Evolutionary conservation across 805 yeast species (phyloP), one percentile per base, ranked within the genome.

Genomic region (Ogataea siamensis): DNA sequence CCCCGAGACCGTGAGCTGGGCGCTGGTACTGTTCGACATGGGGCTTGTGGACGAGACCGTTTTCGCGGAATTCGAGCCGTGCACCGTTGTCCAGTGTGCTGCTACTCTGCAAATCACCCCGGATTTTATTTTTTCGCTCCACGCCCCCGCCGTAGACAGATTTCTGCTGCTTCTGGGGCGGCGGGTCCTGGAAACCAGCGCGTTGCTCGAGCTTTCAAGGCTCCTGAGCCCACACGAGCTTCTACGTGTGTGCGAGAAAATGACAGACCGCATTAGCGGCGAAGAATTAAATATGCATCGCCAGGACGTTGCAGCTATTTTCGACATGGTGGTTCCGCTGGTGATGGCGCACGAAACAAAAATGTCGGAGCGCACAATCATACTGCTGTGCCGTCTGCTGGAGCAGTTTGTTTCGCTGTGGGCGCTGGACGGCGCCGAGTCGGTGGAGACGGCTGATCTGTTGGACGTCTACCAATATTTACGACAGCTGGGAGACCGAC

Each of bases 391-490:
- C 22, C 53, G 50, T 22, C 33, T 72, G 1, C 45, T 70, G 17
- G 16, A 30, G 0, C 20, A 46, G 1, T 53, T 66, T 27, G 41
- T 58, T 3, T 51, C 48, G 1, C 32, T 46, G 0, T 63, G 76
- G 66, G 28, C 16, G 16, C 25, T 22, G 25, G 25, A 22, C 25
- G 25, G 5, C 25, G 25, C 25, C 25, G n/a, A 18, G 63, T 1
- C 24, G 34, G 1, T 19, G 23, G 11, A 28, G 32, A 5, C 37
- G 39, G 13, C 20, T 4, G 46, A 45, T 29, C 29, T 44, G 2
- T 22, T 50, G 24, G 83, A 78, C 46, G 66, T 80, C 13, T 60
- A 67, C 26, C 53, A 60, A 1, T 80, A 76, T 70, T 43, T 77
- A 7, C 27, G 63, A 3, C 49, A 57, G 12, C 58, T 78, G 32